Evolutionary conservation across 1,139 yeast species (phyloP).

Genomic region (Nakaseomyces sp.): DNA sequence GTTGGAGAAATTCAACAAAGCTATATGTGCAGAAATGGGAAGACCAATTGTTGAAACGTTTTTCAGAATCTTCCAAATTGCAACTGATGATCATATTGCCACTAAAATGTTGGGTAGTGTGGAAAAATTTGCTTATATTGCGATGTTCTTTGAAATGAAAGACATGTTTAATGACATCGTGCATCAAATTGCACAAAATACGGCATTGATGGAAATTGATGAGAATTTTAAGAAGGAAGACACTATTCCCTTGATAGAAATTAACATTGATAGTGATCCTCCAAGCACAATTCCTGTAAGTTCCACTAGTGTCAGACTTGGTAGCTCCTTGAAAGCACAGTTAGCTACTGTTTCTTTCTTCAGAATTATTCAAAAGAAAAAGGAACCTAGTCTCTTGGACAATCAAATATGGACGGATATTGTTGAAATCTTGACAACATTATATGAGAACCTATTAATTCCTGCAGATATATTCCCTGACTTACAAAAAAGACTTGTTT

Average conservation of each 20-base stretch:
- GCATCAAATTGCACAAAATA: slow-evolving; percentile 52
- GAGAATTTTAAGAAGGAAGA: slow-evolving; percentile 1
- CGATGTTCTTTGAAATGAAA: slow-evolving; percentile 51
- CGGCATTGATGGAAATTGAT: slow-evolving; percentile 37
- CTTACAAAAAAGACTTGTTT: slow-evolving; percentile 47
- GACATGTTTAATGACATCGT: slow-evolving; percentile 59
- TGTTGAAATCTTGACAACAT: slow-evolving; percentile 49
- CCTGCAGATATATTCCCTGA: slow-evolving; percentile 58
- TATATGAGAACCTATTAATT: slow-evolving; percentile 67
- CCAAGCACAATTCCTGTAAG: slow-evolving; percentile 45
- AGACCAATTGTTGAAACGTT: slow-evolving; percentile 59
- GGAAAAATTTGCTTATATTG: slow-evolving; percentile 74
- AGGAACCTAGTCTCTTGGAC: slow-evolving; percentile 25
- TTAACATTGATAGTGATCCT: slow-evolving; percentile 35
- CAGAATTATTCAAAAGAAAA: slow-evolving; percentile 58
- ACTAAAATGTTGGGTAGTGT: slow-evolving; percentile 80
- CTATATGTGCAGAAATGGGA: slow-evolving; percentile 56
- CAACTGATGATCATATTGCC: slow-evolving; percentile 82
- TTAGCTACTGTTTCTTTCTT: slow-evolving; percentile 78
- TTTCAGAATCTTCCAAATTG: slow-evolving; percentile 71
- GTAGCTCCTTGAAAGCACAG: slow-evolving; percentile 87
- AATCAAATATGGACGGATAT: slow-evolving; percentile 51
- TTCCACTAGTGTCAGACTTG: slow-evolving; percentile 74
- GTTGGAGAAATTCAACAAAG: slow-evolving; percentile 50
- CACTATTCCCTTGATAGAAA: slow-evolving; percentile 34